Base-by-base conservation (phyloP, 1,284 basidiomycete species). In the Cryptococcus sp. region DNA sequence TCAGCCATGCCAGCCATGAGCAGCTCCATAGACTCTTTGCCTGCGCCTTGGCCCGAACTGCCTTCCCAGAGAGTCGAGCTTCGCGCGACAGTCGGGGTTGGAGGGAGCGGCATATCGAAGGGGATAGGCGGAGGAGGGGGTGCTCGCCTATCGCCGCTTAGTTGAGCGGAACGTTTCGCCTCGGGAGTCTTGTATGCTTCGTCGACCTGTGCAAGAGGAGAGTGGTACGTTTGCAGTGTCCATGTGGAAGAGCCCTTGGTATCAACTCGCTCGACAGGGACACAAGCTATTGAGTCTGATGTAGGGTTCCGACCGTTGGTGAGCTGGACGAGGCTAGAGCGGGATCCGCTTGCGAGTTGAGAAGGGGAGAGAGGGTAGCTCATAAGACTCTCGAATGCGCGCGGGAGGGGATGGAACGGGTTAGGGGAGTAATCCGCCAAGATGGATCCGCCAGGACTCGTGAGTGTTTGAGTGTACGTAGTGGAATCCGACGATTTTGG, bases 121-220 rank as follows among this genome's bases (percentile, higher is more conserved):
- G 72, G 72, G 53, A 74, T 63, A 2, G 72, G 70, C 1, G 69
- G 70, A 1, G 72, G 72, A 1, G 69, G 72, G 7, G 72, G 67
- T 10, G 72, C 66, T 57, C 72, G 31, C 39, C 56, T 51, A 2
- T 58, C 55, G 15, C 11, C 25, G 8, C n/a, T 41, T 27, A 16
- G 19, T 23, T n/a, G 25, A 13, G 3, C 20, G 45, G 57, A 27
- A 10, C 45, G 48, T 19, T 45, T 46, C n/a, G 47, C 11, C 16
- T 59, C 55, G 16, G 57, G 60, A 17, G 61, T 63, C 52, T 63
- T 56, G 40, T 47, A 56, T 3, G 54, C 20, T 25, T 54, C 44
- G 1, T 25, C 31, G 22, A 25, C 15, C 35, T 45, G 42, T 45
- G 15, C 23, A 42, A 41, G 19, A 19, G 56, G 56, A 7, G 70